phyloP scores from a whole-genome alignment of 495 filamentous ascomycete species.

The Neurospora sp. region DNA sequence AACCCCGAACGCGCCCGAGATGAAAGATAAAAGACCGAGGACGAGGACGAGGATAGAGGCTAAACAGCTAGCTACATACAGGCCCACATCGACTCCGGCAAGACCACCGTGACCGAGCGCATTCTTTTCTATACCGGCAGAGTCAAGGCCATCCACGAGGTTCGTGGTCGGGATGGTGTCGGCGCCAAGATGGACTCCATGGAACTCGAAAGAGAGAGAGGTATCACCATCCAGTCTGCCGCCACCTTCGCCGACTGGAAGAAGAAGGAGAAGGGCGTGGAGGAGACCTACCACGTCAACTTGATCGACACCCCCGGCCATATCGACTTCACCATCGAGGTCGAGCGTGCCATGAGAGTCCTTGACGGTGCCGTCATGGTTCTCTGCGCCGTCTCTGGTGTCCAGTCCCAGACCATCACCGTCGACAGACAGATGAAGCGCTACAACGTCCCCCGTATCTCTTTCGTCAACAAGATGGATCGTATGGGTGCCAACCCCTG shows the following conservation, averaged over 20 bases:
- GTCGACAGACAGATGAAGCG: constrained; percentile 98
- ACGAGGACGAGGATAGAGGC: constrained; percentile 5
- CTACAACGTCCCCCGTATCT: constrained; percentile 92
- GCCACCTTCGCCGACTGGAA: constrained; percentile 98
- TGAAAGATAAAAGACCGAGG: neutral
- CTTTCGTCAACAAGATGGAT: constrained; percentile 99
- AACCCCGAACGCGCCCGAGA: neutral
- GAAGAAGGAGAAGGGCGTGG: constrained; percentile 63
- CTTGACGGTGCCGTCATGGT: constrained; percentile 98
- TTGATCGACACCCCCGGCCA: constrained; percentile 98
- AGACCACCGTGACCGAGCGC: constrained; percentile 93
- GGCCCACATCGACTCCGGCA: constrained; percentile 98
- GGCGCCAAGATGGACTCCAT: constrained; percentile 99
- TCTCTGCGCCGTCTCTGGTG: constrained; percentile 91
- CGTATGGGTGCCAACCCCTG: constrained; percentile 98
- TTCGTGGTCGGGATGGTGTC: constrained; percentile 87
- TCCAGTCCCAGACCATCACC: constrained; percentile 96
- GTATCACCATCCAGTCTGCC: constrained; percentile 97
- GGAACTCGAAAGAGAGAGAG: constrained; percentile 96
- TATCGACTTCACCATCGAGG: constrained; percentile 99
- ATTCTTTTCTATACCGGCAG: constrained; percentile 98
- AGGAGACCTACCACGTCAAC: constrained; percentile 94
- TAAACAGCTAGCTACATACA: constrained; percentile 26
- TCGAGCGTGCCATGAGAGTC: constrained; percentile 91
- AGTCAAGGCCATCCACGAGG: constrained; percentile 95